Percentiles rank a stretch among this genome's conserved stretches.
phyloP scores from a whole-genome alignment of 768 basidiomycete species.

The Pholiota molesta region DNA sequence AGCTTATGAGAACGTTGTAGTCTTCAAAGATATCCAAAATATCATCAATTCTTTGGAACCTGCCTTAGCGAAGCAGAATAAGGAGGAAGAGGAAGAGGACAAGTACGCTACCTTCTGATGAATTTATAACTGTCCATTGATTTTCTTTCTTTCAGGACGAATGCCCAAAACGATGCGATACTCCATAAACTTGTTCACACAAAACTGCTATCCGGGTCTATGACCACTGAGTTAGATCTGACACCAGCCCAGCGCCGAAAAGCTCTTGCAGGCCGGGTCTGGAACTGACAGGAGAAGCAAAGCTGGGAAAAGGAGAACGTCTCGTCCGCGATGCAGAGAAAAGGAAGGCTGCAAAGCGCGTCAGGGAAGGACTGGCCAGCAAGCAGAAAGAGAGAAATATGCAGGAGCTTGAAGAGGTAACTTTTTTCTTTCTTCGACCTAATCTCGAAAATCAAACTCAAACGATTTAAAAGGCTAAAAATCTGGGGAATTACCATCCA shows the following conservation, averaged over 20 bases:
- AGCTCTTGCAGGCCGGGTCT: slow-evolving; percentile 79
- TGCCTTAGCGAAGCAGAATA: slow-evolving; percentile 25
- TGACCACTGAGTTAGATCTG: slow-evolving; percentile 61
- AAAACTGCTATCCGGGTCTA: slow-evolving; percentile 73
- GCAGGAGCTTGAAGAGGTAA: slow-evolving; percentile 70
- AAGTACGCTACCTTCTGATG: slow-evolving; percentile 36
- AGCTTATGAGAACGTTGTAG: slow-evolving; percentile 35
- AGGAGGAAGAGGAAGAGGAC: slow-evolving; percentile 58
- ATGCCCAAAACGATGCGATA: slow-evolving; percentile 75
- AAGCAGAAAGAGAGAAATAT: slow-evolving; percentile 62
- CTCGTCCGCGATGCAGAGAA: slow-evolving; percentile 61
- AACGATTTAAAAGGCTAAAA: slow-evolving; percentile 67
- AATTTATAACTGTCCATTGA: neutral
- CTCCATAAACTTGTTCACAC: slow-evolving; percentile 84
- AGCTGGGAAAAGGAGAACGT: slow-evolving; percentile 76
- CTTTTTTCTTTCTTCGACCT: slow-evolving; percentile 23
- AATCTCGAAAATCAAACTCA: neutral
- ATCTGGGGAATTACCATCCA: slow-evolving; percentile 85
- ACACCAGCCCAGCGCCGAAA: slow-evolving; percentile 71
- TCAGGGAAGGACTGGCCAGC: slow-evolving; percentile 67
- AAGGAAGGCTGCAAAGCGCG: slow-evolving; percentile 69
- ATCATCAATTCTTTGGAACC: slow-evolving; percentile 34
- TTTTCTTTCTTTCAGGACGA: slow-evolving; percentile 51
- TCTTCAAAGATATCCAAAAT: slow-evolving; percentile 79
- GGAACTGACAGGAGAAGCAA: slow-evolving; percentile 69